Conservation (phyloP, 495 filamentous ascomycete genomes). For the Aspergillus homomorphus region DNA sequence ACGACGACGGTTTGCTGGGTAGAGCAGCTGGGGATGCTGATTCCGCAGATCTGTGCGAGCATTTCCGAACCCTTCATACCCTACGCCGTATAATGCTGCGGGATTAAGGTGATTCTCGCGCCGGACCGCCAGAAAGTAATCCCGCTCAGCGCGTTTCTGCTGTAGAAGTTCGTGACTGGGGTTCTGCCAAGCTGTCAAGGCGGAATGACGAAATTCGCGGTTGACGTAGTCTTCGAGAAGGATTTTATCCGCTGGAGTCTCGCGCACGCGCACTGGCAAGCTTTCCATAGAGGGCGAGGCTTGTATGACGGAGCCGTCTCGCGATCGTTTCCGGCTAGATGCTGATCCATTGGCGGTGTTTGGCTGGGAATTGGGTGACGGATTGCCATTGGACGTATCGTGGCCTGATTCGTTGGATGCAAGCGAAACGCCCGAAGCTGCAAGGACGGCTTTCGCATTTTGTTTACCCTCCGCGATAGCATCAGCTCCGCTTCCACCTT, state of each 20-base stretch:
- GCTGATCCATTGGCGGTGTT: constrained; percentile 43
- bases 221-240: constrained; percentile 73
- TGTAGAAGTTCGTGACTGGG: constrained; percentile 47
- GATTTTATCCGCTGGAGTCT: constrained; percentile 50
- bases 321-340: constrained; percentile 56
- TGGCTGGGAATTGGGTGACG: constrained; percentile 20
- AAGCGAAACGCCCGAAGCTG: constrained; percentile 43
- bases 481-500: constrained; percentile 35
- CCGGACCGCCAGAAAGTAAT: constrained; percentile 49
- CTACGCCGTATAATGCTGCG: constrained; percentile 66
- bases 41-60: constrained; percentile 64
- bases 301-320: constrained; percentile 51
- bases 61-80: constrained; percentile 90
- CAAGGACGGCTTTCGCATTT: constrained; percentile 55
- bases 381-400: constrained; percentile 31
- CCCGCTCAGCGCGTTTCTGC: constrained; percentile 52
- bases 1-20: constrained; percentile 68
- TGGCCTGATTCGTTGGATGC: constrained; percentile 25
- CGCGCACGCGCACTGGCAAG: constrained; percentile 34
- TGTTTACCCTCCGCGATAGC: constrained; percentile 55
- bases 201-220: constrained; percentile 69
- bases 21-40: constrained; percentile 60
- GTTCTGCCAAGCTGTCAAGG: constrained; percentile 42
- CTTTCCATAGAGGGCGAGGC: constrained; percentile 27
- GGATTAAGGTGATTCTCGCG: constrained; percentile 54